Conservation (phyloP, 345 rosid genomes). For the Citrus australasica region DNA sequence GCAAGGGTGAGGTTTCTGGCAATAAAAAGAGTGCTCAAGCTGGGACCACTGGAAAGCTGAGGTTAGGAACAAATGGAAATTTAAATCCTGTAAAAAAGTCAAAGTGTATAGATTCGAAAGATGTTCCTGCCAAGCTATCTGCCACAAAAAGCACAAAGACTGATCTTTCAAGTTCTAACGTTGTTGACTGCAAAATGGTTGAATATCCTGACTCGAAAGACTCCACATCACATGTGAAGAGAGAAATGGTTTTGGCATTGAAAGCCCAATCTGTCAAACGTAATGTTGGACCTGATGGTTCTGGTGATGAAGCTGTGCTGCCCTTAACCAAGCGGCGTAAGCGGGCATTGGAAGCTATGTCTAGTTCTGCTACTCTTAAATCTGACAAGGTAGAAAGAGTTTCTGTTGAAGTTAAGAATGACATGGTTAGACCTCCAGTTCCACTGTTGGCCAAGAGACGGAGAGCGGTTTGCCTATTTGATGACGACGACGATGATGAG, state of each 20-base stretch:
- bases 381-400: slow-evolving; percentile 37
- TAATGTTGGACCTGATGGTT: slow-evolving; percentile 31
- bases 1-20: slow-evolving; percentile 26
- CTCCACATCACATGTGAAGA: slow-evolving; percentile 24
- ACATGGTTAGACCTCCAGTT: slow-evolving; percentile 30
- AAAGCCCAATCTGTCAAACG: slow-evolving; percentile 36
- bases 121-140: slow-evolving; percentile 23
- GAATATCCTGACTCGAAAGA: slow-evolving; percentile 26
- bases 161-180: slow-evolving; percentile 29
- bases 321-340: slow-evolving; percentile 54
- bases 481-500: slow-evolving; percentile 61
- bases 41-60: slow-evolving; percentile 35
- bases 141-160: slow-evolving; percentile 24
- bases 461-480: slow-evolving; percentile 67
- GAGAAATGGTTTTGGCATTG: slow-evolving; percentile 39
- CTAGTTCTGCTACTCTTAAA: slow-evolving; percentile 40
- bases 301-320: slow-evolving; percentile 58
- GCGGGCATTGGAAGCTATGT: slow-evolving; percentile 60
- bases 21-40: slow-evolving; percentile 42
- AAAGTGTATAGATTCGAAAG: slow-evolving; percentile 37
- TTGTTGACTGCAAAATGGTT: slow-evolving; percentile 28
- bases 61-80: slow-evolving; percentile 32
- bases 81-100: slow-evolving; percentile 46
- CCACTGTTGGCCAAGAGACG: slow-evolving; percentile 56
- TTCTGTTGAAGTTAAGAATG: slow-evolving; percentile 36